Conservation (phyloP, 2,329 filamentous ascomycete species). For the Curvularia eragrostidis region DNA sequence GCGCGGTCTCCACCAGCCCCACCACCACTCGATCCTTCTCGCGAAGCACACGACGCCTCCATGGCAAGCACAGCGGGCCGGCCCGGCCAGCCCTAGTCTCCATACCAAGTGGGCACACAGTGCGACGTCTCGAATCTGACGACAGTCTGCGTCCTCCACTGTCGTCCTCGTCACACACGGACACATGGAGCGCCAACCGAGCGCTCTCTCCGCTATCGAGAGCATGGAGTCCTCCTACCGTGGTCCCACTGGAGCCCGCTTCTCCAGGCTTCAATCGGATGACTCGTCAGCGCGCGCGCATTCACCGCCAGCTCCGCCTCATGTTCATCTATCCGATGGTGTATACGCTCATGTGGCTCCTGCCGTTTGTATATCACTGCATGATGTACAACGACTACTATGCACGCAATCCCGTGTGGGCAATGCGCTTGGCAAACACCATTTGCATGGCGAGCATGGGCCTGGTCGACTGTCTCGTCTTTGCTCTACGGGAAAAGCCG, state of each 20-base stretch:
- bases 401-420: conserved; percentile 61
- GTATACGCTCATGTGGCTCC: conserved; percentile 74
- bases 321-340: conserved; percentile 78
- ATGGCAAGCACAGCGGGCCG: neutral
- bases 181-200: neutral
- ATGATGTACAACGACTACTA: conserved; percentile 64
- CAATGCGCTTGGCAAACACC: conserved; percentile 62
- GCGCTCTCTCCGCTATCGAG: neutral
- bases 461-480: conserved; percentile 71
- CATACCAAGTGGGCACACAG: conserved; percentile 16
- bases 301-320: conserved; percentile 71
- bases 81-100: conserved; percentile 13
- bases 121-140: conserved; percentile 2
- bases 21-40: conserved; percentile 15
- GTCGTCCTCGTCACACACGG: neutral
- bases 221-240: neutral
- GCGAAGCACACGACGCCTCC: conserved; percentile 8
- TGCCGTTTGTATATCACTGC: conserved; percentile 72
- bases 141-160: neutral
- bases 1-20: neutral
- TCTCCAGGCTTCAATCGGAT: conserved; percentile 21
- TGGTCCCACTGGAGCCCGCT: neutral
- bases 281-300: conserved; percentile 57
- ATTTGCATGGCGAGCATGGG: conserved; percentile 70
- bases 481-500: conserved; percentile 72